Base-by-base conservation (phyloP, 2,329 filamentous ascomycete species). In the Aspergillus sergii region DNA sequence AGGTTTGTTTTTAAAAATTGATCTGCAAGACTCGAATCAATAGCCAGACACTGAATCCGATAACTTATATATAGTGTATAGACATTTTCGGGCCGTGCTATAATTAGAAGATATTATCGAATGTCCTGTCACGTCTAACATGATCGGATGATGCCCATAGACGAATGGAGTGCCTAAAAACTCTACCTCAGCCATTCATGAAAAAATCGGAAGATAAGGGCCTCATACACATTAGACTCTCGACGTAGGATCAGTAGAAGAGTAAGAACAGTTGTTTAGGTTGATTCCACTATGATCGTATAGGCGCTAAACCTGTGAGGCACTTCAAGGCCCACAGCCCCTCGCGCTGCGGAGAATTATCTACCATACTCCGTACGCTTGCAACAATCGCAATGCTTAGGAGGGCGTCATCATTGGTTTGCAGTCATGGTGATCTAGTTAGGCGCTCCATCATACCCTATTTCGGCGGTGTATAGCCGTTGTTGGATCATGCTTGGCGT, bases 131-230 rank as follows among this genome's bases (percentile, higher is more conserved):
- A 46, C 4, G 11, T 46, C 4, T 1, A 12, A 21, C 2, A 21
- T 7, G 9, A 23, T 23, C 43, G 1, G n/a, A 46, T 23, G 43
- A 46, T 23, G n/a, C 39, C 34, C 16, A 46, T 12, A 0, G 10
- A 23, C 43, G 6, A 8, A 46, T 9, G 23, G 46, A 19, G 1
- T 14, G 23, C 46, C 46, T 50, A 5, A 50, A 50, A 50, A 50
- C 46, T 16, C 12, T 50, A 16, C 23, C 14, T 28, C 23, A 19
- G n/a, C 43, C 43, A 14, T 41, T 41, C 39, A 41, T n/a, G 19
- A 3, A 0, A 41, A 41, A 1, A 1, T 10, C 3, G 10, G 16
- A 41, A 2, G 1, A 2, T 14, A 7, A 5, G 1, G 12, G 2
- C 5, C 0, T 16, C 8, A 36, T 1, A 7, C 34, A 3, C 1